phyloP scores from a whole-genome alignment of 495 filamentous ascomycete species.

The Alectoria sarmentosa region DNA sequence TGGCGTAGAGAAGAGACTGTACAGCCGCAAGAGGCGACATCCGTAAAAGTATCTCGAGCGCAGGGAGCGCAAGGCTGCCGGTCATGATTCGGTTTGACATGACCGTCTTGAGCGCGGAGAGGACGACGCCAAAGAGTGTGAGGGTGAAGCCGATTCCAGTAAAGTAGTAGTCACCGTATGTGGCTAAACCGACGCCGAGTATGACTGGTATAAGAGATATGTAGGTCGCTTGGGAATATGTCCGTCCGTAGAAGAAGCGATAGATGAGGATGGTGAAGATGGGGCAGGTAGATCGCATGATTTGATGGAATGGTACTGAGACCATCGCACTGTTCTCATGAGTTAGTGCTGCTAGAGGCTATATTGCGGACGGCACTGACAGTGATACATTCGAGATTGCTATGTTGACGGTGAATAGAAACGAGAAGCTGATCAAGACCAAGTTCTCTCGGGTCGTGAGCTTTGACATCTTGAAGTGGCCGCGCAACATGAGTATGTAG shows the following conservation, averaged over 20 bases:
- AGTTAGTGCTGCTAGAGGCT: background rate
- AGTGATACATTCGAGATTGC: slow-evolving; percentile 42
- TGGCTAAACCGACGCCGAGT: slow-evolving; percentile 48
- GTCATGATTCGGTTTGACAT: slow-evolving; percentile 52
- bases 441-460: slow-evolving; percentile 41
- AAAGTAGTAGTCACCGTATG: slow-evolving; percentile 53
- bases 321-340: slow-evolving; percentile 39
- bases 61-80: slow-evolving; percentile 40
- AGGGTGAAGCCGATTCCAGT: slow-evolving; percentile 45
- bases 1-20: slow-evolving; percentile 45
- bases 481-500: slow-evolving; percentile 37
- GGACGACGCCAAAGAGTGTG: slow-evolving; percentile 46
- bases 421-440: slow-evolving; percentile 44
- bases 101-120: slow-evolving; percentile 51
- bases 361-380: slow-evolving; percentile 22
- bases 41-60: slow-evolving; percentile 47
- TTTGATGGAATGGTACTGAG: slow-evolving; percentile 53
- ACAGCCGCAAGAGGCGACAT: slow-evolving; percentile 49
- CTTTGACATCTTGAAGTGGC: slow-evolving; percentile 41
- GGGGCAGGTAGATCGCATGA: slow-evolving; percentile 49
- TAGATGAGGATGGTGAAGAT: slow-evolving; percentile 51
- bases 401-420: slow-evolving; percentile 53
- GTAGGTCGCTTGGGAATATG: slow-evolving; percentile 45
- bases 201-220: slow-evolving; percentile 50
- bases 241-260: slow-evolving; percentile 40